Base-by-base conservation (phyloP, 2,329 filamentous ascomycete species). In the Fulvia fulva region DNA sequence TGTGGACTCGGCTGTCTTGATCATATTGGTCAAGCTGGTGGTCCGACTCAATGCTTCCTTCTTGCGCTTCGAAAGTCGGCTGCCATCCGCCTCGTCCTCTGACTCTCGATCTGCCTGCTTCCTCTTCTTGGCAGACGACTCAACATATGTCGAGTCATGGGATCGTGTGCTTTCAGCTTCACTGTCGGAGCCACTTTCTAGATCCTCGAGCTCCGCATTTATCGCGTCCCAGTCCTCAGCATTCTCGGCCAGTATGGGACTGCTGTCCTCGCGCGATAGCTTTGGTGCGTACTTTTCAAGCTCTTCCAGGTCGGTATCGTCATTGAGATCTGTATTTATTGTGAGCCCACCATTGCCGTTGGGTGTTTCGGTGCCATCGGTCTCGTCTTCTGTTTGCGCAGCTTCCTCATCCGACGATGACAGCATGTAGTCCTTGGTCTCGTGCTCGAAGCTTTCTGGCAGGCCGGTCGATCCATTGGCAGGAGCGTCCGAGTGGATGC, bases 181-280 rank as follows among this genome's bases (percentile, higher is more conserved):
- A 56, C 76, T 78, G 57, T 81, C 80, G 28, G 77, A 78, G 0
- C 81, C 81, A 1, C 76, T 80, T 64, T 94, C 76, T 65, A 94
- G 92, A 47, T 90, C 89, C 14, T 83, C 84, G 9, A 95, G 76
- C 68, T 95, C 91, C 58, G 88, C 86, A 63, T 91, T 86, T 1
- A 76, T 70, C 12, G 76, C 76, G 9, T 77, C 75, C 53, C 74
- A 76, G 37, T 77, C 76, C 4, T 77, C 75, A 11, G 73, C 70
- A 8, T 59, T 51, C 47, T 71, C 67, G 4, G 58, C 55, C 21
- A 66, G 62, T 8, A 64, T 65, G 0, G 70, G 69, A 55, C 67
- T 68, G 46, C 65, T 68, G 51, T 73, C 70, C 30, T 65, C 63
- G 7, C 67, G 64, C 41, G 72, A 69, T 26, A 79, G 76, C 8